Evolutionary conservation across 805 yeast genomes (phyloP).

Genomic region (Candida tallmaniae): DNA sequence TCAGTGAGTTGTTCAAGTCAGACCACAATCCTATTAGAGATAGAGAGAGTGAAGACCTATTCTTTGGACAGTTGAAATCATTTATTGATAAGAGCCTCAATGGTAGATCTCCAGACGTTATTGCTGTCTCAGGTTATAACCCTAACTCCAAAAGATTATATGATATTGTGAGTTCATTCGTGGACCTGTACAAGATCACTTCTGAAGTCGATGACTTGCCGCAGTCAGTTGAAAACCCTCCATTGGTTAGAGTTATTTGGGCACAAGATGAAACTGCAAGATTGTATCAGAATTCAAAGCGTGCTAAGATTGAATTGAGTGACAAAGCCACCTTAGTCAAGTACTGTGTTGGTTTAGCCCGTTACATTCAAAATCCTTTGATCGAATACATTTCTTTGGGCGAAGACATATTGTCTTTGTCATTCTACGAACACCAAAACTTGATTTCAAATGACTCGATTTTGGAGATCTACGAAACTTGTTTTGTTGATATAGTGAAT

Average conservation of each 20-base stretch:
- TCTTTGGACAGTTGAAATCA: slow-evolving; percentile 61
- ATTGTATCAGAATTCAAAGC: slow-evolving; percentile 72
- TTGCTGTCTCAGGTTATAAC: slow-evolving; percentile 85
- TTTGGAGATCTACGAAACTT: slow-evolving; percentile 64
- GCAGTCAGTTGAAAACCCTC: slow-evolving; percentile 36
- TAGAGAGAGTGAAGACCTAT: slow-evolving; percentile 37
- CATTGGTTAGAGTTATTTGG: slow-evolving; percentile 66
- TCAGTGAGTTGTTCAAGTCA: slow-evolving; percentile 72
- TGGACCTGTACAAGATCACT: slow-evolving; percentile 50
- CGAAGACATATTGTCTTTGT: slow-evolving; percentile 64
- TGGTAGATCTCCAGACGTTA: slow-evolving; percentile 67
- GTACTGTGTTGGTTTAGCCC: slow-evolving; percentile 85
- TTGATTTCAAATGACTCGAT: slow-evolving; percentile 62
- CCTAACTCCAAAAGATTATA: slow-evolving; percentile 62
- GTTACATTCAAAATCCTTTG: slow-evolving; percentile 91
- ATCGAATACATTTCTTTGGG: slow-evolving; percentile 81
- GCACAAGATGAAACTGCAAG: slow-evolving; percentile 93
- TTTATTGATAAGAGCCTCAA: slow-evolving; percentile 60
- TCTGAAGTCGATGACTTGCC: slow-evolving; percentile 46
- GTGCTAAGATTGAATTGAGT: slow-evolving; percentile 75
- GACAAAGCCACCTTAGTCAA: slow-evolving; percentile 76
- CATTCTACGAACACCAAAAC: slow-evolving; percentile 70
- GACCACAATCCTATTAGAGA: slow-evolving; percentile 61
- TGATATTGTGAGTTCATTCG: slow-evolving; percentile 51
- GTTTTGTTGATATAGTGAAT: slow-evolving; percentile 85